phyloP scores from a whole-genome alignment of 176 grass and related monocot species.

The Guadua angustifolia region DNA sequence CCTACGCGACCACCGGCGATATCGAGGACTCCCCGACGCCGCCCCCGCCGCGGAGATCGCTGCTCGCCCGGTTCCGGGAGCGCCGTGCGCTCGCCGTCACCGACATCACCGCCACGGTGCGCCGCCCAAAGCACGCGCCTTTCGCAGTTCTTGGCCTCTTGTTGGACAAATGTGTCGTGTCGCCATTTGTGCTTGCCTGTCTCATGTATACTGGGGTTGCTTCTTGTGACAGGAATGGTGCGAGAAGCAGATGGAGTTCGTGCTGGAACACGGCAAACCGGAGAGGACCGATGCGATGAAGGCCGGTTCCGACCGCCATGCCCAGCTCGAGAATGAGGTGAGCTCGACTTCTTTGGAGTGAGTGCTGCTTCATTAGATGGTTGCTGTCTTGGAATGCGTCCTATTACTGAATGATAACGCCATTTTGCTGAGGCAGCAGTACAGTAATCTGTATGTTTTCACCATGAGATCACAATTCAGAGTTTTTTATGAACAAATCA shows the following conservation, averaged over 20 bases:
- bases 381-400: neutral
- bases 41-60: conserved; percentile 37
- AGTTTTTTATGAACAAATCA: neutral
- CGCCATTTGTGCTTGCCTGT: neutral
- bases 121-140: neutral
- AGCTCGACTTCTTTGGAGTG: conserved; percentile 10
- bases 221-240: conserved; percentile 81
- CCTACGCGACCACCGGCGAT: conserved; percentile 45
- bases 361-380: neutral
- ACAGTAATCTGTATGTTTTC: neutral
- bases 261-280: conserved; percentile 62
- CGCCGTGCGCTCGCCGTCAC: conserved; percentile 68
- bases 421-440: neutral
- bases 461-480: neutral
- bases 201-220: neutral
- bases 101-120: conserved; percentile 81
- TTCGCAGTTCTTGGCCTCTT: neutral
- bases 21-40: conserved; percentile 62
- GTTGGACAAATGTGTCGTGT: neutral
- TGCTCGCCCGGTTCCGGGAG: conserved; percentile 56
- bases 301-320: conserved; percentile 75
- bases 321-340: conserved; percentile 89
- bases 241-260: conserved; percentile 92
- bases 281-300: conserved; percentile 79
- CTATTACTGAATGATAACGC: neutral